phyloP scores from a whole-genome alignment of 768 basidiomycete species.

The Lentinula raphanica region DNA sequence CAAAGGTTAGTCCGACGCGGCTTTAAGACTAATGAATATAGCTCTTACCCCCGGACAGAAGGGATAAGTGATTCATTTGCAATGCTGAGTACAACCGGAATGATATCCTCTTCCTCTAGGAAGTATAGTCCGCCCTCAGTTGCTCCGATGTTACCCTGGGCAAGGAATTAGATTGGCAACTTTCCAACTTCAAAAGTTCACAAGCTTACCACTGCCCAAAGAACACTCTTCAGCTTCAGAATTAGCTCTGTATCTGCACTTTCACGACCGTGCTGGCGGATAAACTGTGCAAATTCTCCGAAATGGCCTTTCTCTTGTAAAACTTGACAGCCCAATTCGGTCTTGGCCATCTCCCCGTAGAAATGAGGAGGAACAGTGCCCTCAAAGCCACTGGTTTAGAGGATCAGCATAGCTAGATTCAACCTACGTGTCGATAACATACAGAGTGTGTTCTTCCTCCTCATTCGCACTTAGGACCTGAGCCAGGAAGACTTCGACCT shows the following conservation, averaged over 20 bases:
- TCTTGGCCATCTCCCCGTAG: constrained; percentile 97
- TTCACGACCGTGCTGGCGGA: constrained; percentile 82
- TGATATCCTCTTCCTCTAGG: constrained; percentile 92
- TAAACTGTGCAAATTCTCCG: constrained; percentile 83
- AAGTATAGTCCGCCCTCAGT: constrained; percentile 89
- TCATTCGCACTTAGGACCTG: constrained; percentile 59
- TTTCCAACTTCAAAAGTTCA: too few relatives aligned
- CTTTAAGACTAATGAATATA: not conserved
- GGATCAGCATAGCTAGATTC: not conserved
- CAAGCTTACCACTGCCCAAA: constrained; percentile 97
- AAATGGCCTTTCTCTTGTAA: constrained; percentile 90
- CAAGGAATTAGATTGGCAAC: constrained; percentile 5
- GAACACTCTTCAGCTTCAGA: constrained; percentile 85
- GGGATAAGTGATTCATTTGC: constrained; percentile 86
- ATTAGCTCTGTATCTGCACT: constrained; percentile 79
- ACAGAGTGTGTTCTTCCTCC: constrained; percentile 68
- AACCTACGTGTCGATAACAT: constrained; percentile 14
- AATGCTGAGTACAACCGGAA: constrained; percentile 85
- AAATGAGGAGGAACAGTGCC: constrained; percentile 92
- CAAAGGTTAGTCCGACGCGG: not conserved
- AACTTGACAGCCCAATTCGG: constrained; percentile 88
- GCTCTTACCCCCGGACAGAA: constrained; percentile 86
- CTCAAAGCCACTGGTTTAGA: constrained; percentile 58
- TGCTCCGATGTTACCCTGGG: constrained; percentile 89
- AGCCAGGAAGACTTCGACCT: constrained; percentile 88